Conservation (phyloP, 345 rosid species). For the Brassica rapa region DNA sequence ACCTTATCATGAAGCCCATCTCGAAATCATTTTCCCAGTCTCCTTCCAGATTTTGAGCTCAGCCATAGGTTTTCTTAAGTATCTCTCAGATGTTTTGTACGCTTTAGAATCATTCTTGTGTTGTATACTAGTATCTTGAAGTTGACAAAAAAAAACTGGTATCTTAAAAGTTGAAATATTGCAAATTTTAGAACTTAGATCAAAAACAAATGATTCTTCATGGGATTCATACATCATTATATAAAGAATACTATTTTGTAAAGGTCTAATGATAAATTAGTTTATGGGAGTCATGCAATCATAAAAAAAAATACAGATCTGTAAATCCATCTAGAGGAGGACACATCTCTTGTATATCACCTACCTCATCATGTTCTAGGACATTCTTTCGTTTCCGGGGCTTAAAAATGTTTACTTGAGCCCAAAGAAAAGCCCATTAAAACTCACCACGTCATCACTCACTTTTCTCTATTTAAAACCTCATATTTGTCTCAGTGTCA, state of each 20-base stretch:
- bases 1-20: background rate
- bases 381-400: slow-evolving; percentile 19
- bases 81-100: background rate
- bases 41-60: background rate
- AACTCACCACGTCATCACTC: slow-evolving; percentile 16
- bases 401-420: slow-evolving; percentile 5
- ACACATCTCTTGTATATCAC: background rate
- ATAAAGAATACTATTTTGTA: no score
- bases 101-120: background rate
- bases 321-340: background rate
- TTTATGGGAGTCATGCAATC: background rate
- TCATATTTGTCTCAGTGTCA: slow-evolving; percentile 5
- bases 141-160: no score
- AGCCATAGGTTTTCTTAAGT: background rate
- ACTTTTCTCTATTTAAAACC: slow-evolving; percentile 8
- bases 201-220: background rate
- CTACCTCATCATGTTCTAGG: background rate
- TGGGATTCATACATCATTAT: no score
- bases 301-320: background rate
- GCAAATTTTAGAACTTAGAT: background rate
- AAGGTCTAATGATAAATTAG: background rate
- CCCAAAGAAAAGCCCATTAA: slow-evolving; percentile 38
- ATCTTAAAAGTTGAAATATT: no score
- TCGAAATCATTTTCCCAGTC: background rate
- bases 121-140: background rate